Evolutionary conservation across 164 flowering plant genomes (phyloP).

Genomic region (Vitis rotundifolia): DNA sequence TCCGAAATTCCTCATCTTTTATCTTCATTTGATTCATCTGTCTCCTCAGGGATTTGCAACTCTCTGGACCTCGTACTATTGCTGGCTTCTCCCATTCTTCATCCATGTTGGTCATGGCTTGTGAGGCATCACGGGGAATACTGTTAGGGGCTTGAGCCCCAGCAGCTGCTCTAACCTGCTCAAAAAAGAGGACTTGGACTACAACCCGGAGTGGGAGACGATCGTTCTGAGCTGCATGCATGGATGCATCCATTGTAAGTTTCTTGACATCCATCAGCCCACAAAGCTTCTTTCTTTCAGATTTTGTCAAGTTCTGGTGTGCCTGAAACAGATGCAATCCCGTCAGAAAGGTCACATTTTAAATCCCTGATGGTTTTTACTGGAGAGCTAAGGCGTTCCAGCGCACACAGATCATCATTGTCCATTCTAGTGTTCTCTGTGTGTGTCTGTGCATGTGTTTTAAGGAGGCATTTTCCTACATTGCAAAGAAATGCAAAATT

Average conservation of each 20-base stretch:
- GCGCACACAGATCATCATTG: no score
- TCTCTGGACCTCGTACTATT: constrained; percentile 16
- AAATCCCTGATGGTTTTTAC: no score
- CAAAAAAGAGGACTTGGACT: constrained; percentile 82
- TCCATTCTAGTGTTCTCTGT: no score
- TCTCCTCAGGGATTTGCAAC: constrained; percentile 35
- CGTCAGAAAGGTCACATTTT: background rate
- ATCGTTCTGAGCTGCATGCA: constrained; percentile 91
- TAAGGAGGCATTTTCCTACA: no score
- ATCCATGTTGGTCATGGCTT: constrained; percentile 37
- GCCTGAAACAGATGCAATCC: constrained; percentile 40
- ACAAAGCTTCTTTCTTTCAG: constrained; percentile 73
- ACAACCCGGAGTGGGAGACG: constrained; percentile 84
- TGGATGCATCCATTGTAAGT: constrained; percentile 62
- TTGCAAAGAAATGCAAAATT: no score
- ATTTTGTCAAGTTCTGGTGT: constrained; percentile 63
- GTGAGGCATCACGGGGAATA: constrained; percentile 28
- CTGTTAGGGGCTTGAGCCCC: constrained; percentile 26
- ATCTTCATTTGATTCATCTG: constrained; percentile 45
- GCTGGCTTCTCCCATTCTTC: constrained; percentile 45
- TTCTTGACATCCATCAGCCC: constrained; percentile 78
- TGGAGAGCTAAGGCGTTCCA: no score
- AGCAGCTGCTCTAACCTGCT: constrained; percentile 65
- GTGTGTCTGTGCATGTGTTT: no score
- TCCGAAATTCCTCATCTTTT: constrained; percentile 29